Evolutionary conservation across 129 eudicot species (phyloP), one percentile per base, ranked within the genome.

Genomic region (Dittrichia graveolens): DNA sequence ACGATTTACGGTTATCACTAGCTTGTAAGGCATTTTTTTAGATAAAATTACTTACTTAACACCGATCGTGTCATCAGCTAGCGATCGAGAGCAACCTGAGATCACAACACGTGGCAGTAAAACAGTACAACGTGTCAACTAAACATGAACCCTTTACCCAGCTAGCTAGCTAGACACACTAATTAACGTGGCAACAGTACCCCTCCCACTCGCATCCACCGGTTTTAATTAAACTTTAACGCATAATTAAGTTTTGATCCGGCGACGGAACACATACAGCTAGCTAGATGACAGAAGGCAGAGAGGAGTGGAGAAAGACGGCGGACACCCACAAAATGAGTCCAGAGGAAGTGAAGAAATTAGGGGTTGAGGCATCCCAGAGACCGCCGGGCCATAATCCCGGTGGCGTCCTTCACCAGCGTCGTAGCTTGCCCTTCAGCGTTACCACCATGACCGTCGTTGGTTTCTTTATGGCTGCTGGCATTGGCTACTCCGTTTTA

Each of bases 291-390:
- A 41, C 15, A 24, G 65, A 57, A 2, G 55, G 66, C 4, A 67
- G 64, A 67, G 87, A 77, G 77, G 91, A 83, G 4, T 86, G 90
- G 90, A 84, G 86, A 42, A 84, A 86, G 31, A 89, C 7, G 55
- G 92, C 92, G 5, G 96, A 89, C 10, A 86, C 86, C 2, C 84
- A 76, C 83, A 86, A 89, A 72, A 89, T 86, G 90, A 86, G 84
- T 41, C 83, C 96, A 3, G 90, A 89, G n/a, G 88, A 86, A 43
- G 86, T 86, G 45, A 84, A 78, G n/a, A 85, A 60, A 5, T 56
- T 83, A 0, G 96, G 96, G 3, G 79, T 84, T 0, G 90, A 86
- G 6, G 59, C 74, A 31, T 89, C 96, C 3, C 75, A 70, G 70
- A 75, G 88, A 59, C 96, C 96, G 6, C 92, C 92, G 0, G 90